phyloP scores from a whole-genome alignment of 202 grass and related monocot genomes.

The Zoysia matrella region DNA sequence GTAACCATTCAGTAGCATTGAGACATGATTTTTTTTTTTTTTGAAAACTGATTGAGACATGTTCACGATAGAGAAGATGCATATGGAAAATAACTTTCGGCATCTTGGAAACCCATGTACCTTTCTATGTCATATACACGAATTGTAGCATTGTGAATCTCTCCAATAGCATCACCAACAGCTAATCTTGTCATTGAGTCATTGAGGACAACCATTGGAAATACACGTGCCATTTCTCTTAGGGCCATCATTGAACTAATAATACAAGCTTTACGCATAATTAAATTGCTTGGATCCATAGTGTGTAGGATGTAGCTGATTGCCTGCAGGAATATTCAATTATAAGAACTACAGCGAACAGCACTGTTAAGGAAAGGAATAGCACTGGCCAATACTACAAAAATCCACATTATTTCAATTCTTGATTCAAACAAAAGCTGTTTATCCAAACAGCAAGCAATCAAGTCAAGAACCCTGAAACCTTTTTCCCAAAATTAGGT shows the following conservation, averaged over 20 bases:
- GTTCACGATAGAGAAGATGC: slow-evolving; percentile 20
- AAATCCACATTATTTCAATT: background rate
- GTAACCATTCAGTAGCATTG: slow-evolving; percentile 2
- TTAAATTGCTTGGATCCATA: slow-evolving; percentile 98
- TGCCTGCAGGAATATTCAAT: slow-evolving; percentile 54
- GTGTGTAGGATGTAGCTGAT: slow-evolving; percentile 81
- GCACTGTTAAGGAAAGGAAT: background rate
- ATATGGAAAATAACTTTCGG: slow-evolving; percentile 32
- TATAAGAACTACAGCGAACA: slow-evolving; percentile 30
- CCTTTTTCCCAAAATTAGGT: slow-evolving; percentile 10
- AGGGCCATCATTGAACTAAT: slow-evolving; percentile 84
- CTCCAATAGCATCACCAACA: slow-evolving; percentile 94
- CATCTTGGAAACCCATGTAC: slow-evolving; percentile 40
- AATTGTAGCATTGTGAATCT: slow-evolving; percentile 80
- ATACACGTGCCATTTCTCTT: slow-evolving; percentile 94
- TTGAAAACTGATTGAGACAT: too few relatives aligned
- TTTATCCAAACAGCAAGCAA: background rate
- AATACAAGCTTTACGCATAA: slow-evolving; percentile 95
- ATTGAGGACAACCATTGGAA: slow-evolving; percentile 95
- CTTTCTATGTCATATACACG: slow-evolving; percentile 97
- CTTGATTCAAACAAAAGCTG: background rate
- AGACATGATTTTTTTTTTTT: background rate
- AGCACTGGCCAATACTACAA: too few relatives aligned
- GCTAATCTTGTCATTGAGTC: slow-evolving; percentile 78
- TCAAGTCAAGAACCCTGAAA: background rate